Conservation (phyloP, 768 basidiomycete genomes). For the Boletus sp. region DNA sequence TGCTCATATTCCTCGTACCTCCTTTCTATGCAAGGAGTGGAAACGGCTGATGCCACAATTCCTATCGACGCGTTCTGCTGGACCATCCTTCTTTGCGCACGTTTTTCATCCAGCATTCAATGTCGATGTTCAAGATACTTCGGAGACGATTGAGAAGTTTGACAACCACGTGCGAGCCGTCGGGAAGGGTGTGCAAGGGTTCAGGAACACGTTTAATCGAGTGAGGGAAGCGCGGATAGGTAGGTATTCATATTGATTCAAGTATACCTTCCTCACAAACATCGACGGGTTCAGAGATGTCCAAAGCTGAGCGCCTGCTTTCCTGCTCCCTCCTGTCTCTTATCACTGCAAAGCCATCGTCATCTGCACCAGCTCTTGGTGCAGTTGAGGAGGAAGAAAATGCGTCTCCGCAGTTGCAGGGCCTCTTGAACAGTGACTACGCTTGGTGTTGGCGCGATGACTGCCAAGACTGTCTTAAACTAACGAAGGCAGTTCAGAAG, state of each 20-base stretch:
- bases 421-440: slow-evolving; percentile 64
- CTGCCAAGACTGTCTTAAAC: slow-evolving; percentile 71
- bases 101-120: slow-evolving; percentile 87
- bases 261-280: not conserved
- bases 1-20: not conserved
- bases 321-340: slow-evolving; percentile 73
- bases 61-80: slow-evolving; percentile 60
- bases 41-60: slow-evolving; percentile 58
- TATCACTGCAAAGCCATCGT: slow-evolving; percentile 65
- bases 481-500: slow-evolving; percentile 77
- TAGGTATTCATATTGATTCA: slow-evolving; percentile 28
- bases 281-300: slow-evolving; percentile 57
- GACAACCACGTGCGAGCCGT: slow-evolving; percentile 62
- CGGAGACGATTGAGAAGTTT: slow-evolving; percentile 57
- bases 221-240: slow-evolving; percentile 68
- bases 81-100: slow-evolving; percentile 70
- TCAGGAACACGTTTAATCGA: slow-evolving; percentile 59
- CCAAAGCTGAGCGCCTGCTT: slow-evolving; percentile 67
- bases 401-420: slow-evolving; percentile 41
- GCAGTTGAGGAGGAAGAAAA: slow-evolving; percentile 48
- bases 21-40: slow-evolving; percentile 56
- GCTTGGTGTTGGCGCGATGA: slow-evolving; percentile 88
- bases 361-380: slow-evolving; percentile 45
- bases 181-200: slow-evolving; percentile 62
- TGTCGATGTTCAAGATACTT: slow-evolving; percentile 69